Conservation (phyloP, 1,284 basidiomycete genomes). For the Heliocybe sulcata region DNA sequence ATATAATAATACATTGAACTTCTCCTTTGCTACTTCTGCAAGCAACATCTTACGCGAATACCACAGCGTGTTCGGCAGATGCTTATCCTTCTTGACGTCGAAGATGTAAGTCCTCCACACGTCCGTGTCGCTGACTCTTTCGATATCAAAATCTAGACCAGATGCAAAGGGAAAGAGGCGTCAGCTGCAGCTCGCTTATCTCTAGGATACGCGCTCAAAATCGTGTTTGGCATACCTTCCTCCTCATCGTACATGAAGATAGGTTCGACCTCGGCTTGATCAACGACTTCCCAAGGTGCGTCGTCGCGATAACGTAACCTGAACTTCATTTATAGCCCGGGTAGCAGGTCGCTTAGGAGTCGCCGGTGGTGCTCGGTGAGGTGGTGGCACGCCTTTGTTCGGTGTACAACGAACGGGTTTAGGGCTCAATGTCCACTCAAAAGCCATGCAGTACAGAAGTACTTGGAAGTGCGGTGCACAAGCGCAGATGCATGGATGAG, state of each 20-base stretch:
- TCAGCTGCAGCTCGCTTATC: constrained; percentile 5
- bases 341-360: neutral
- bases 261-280: constrained; percentile 52
- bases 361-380: too few relatives aligned
- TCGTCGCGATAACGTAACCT: constrained; percentile 38
- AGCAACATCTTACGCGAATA: constrained; percentile 61
- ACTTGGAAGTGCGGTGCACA: neutral
- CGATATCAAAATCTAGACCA: constrained; percentile 52
- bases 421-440: neutral
- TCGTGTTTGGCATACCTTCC: constrained; percentile 36
- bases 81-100: constrained; percentile 34
- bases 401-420: too few relatives aligned
- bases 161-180: neutral
- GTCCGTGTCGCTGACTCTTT: constrained; percentile 40
- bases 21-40: constrained; percentile 43
- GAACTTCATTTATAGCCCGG: constrained; percentile 22
- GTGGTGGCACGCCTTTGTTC: neutral
- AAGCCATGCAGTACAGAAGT: neutral
- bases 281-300: constrained; percentile 71
- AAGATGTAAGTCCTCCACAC: constrained; percentile 57
- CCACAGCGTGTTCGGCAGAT: constrained; percentile 42
- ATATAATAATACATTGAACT: constrained; percentile 54
- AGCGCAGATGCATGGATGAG: neutral
- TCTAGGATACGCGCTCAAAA: constrained; percentile 1
- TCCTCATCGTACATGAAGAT: constrained; percentile 58